A percentile compares a stretch with the other conserved stretches of the same genome.
Evolutionary conservation across 2,329 filamentous ascomycete genomes (phyloP).

Genomic region (Verticillium longisporum): DNA sequence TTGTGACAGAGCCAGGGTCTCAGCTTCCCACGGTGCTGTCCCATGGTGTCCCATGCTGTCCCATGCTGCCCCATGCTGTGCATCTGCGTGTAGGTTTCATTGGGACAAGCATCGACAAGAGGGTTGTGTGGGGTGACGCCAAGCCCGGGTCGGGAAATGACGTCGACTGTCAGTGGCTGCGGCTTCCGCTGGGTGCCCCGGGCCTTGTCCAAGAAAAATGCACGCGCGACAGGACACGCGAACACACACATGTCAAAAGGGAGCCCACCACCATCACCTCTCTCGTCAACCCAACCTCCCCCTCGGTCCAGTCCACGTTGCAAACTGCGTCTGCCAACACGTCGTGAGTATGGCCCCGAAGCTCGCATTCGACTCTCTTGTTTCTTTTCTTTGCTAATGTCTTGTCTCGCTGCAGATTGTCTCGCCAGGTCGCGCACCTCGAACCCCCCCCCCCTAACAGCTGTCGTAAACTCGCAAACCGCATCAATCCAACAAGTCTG

Average conservation of each 20-base stretch:
- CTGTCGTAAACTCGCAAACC: too few species aligned
- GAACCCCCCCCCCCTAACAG: too few species aligned
- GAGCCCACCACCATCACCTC: not conserved
- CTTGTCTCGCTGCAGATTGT: not conserved
- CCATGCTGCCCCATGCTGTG: too few species aligned
- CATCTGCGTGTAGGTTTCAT: too few species aligned
- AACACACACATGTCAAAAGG: not conserved
- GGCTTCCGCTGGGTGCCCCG: not conserved
- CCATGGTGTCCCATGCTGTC: too few species aligned
- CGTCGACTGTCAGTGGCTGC: not conserved
- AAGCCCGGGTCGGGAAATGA: not conserved
- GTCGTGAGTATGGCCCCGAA: not conserved
- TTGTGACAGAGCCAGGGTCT: too few species aligned
- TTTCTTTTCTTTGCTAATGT: too few species aligned
- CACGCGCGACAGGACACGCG: not conserved
- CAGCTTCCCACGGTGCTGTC: too few species aligned
- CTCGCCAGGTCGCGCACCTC: not conserved
- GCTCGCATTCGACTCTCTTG: not conserved
- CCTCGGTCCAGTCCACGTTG: not conserved
- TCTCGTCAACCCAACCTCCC: not conserved
- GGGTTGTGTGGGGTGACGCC: not conserved
- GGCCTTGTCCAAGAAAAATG: not conserved
- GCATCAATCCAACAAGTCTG: too few species aligned
- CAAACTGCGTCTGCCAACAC: not conserved
- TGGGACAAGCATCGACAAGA: too few species aligned